Evolutionary conservation across 2,329 filamentous ascomycete species (phyloP), one percentile per base, ranked within the genome.

Genomic region (Metarhizium guizhouense): DNA sequence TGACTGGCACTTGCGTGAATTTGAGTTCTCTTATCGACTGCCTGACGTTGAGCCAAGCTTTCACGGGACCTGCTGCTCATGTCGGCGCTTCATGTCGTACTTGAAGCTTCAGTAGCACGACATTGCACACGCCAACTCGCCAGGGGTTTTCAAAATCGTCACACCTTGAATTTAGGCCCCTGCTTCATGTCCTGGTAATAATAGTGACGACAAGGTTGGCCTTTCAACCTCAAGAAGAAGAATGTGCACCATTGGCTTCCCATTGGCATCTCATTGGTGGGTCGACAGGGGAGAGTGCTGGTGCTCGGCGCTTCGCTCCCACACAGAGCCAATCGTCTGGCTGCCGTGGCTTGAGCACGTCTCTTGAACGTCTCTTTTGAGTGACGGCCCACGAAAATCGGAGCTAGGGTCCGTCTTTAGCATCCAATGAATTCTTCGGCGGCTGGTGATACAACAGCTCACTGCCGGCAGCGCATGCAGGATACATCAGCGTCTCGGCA

Each of bases 301-400:
- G 47, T 54, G 59, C 59, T 62, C 60, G 60, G 67, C 67, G 67
- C 66, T 68, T 68, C 64, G 61, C 61, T 53, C 50, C 51, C 20
- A 43, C 45, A 20, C 47, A 51, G 53, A 57, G 51, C 67, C 67
- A 69, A 69, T 68, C 66, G 67, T 47, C 20, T 50, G 50, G 18
- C 20, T 18, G 54, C 53, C 25, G 30, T 36, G 11, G 20, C 49
- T 20, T 25, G 40, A 36, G 34, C 50, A 56, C 45, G 42, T 47
- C 54, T 53, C 13, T 40, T 52, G 25, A 42, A 55, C 32, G 40
- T 47, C 54, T 52, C 14, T 56, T 55, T 48, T 34, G 6, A 52
- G 50, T 56, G 54, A 53, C 43, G 43, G 40, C 20, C 50, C 36
- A 47, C 29, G 20, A 34, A 36, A 20, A n/a, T 38, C n/a, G 34